Percentiles rank a stretch among this genome's conserved stretches.
phyloP scores from a whole-genome alignment of 257 asterid species.

The Rhazya stricta region DNA sequence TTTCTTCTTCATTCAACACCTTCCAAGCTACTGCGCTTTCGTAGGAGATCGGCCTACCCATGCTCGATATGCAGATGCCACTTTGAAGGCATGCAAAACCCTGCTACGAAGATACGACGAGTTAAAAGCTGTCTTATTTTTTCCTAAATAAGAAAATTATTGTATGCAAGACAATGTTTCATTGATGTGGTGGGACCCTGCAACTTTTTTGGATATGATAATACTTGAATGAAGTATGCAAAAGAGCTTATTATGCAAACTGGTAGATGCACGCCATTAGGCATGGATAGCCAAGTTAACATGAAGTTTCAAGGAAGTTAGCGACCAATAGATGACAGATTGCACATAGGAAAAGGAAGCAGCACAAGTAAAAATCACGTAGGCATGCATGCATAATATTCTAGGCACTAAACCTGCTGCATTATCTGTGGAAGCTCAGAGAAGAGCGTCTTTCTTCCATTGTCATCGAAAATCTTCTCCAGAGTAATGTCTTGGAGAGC shows the following conservation, averaged over 20 bases:
- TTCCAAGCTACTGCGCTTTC: constrained; percentile 56
- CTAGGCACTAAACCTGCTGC: constrained; percentile 55
- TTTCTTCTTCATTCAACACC: constrained; percentile 74
- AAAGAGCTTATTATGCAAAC: background rate
- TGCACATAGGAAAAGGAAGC: background rate
- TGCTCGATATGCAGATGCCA: constrained; percentile 46
- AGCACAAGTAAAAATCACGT: background rate
- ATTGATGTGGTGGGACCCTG: background rate
- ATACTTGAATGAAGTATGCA: too few relatives aligned
- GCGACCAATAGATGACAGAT: background rate
- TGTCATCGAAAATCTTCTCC: constrained; percentile 74
- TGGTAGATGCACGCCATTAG: background rate
- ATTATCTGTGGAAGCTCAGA: constrained; percentile 86
- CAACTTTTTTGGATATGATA: background rate
- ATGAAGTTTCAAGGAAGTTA: background rate
- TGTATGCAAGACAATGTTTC: background rate
- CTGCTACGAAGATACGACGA: constrained; percentile 17
- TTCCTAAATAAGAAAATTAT: background rate
- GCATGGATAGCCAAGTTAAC: background rate
- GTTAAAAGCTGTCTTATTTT: background rate
- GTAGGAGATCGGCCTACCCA: constrained; percentile 44
- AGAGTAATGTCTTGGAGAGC: constrained; percentile 88
- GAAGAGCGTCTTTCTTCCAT: constrained; percentile 63
- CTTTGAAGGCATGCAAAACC: constrained; percentile 47
- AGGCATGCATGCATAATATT: background rate